Conservation (phyloP, 2,329 filamentous ascomycete genomes). For the Thyridium curvatum region DNA sequence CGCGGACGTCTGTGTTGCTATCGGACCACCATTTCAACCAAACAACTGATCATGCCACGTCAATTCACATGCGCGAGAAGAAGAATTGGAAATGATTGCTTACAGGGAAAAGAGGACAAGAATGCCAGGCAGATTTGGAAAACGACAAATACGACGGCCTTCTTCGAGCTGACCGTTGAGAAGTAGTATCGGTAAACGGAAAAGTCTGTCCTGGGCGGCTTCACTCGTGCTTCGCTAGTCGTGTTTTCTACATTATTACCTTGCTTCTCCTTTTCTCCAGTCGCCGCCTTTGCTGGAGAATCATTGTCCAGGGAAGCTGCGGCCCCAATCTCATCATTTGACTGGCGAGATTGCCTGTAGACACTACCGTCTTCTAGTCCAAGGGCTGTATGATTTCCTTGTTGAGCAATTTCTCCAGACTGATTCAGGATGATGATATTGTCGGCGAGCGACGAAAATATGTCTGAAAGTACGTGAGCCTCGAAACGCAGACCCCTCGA, state of each 20-base stretch:
- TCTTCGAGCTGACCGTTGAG: slow-evolving; percentile 1
- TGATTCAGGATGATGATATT: slow-evolving; percentile 26
- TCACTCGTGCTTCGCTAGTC: too few species aligned
- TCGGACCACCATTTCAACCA: slow-evolving; percentile 9
- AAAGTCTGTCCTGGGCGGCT: not conserved
- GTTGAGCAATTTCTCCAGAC: too few species aligned
- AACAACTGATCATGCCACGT: not conserved
- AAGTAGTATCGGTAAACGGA: slow-evolving; percentile 5
- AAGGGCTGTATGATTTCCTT: too few species aligned
- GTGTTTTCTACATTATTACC: too few species aligned
- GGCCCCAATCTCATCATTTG: too few species aligned
- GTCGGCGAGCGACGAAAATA: slow-evolving; percentile 22
- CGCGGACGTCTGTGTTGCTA: slow-evolving; percentile 1
- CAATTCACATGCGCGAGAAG: not conserved
- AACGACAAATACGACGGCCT: slow-evolving; percentile 1
- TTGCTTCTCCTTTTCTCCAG: not conserved
- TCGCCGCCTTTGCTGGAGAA: too few species aligned
- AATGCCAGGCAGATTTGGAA: slow-evolving; percentile 1
- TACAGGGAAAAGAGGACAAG: slow-evolving; percentile 1
- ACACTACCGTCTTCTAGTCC: too few species aligned
- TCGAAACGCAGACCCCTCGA: too few species aligned
- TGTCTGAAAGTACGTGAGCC: too few species aligned
- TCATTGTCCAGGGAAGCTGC: too few species aligned
- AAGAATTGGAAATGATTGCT: too few species aligned
- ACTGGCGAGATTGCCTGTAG: too few species aligned